Evolutionary conservation across 768 basidiomycete species (phyloP).

Genomic region (Coprinopsis cinerea): DNA sequence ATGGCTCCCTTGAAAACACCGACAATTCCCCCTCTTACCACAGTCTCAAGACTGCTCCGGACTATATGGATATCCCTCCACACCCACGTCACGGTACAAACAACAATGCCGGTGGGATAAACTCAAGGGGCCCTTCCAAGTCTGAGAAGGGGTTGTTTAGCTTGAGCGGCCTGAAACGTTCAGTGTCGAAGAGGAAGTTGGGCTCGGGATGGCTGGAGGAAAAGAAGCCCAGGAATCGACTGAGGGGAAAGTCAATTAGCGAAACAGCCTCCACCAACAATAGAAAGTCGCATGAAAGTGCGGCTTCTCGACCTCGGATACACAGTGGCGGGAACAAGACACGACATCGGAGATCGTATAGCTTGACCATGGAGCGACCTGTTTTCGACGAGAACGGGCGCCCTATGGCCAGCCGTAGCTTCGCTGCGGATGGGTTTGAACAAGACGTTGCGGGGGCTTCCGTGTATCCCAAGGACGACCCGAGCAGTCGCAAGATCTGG

Average conservation of each 20-base stretch:
- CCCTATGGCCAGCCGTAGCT: background rate
- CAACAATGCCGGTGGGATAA: no score
- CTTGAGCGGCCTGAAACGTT: background rate
- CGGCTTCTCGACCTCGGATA: background rate
- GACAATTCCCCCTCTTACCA: background rate
- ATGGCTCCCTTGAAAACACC: background rate
- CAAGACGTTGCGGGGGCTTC: background rate
- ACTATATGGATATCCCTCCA: no score
- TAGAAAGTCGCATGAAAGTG: background rate
- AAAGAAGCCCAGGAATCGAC: slow-evolving; percentile 5
- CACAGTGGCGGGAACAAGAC: background rate
- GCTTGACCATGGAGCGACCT: background rate
- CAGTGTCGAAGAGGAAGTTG: background rate
- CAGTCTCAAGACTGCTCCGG: no score
- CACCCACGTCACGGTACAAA: no score
- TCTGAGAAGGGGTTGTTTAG: background rate
- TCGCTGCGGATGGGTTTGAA: background rate
- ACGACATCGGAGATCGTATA: background rate
- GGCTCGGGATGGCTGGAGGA: background rate
- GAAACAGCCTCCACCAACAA: background rate
- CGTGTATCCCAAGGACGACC: background rate
- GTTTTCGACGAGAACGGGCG: background rate
- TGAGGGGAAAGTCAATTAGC: slow-evolving; percentile 2
- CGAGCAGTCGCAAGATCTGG: slow-evolving; percentile 6
- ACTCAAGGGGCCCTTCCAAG: no score